A percentile compares a stretch with the other conserved stretches of the same genome.
phyloP scores from a whole-genome alignment of 2,329 filamentous ascomycete species.

The Ophiostoma montium region DNA sequence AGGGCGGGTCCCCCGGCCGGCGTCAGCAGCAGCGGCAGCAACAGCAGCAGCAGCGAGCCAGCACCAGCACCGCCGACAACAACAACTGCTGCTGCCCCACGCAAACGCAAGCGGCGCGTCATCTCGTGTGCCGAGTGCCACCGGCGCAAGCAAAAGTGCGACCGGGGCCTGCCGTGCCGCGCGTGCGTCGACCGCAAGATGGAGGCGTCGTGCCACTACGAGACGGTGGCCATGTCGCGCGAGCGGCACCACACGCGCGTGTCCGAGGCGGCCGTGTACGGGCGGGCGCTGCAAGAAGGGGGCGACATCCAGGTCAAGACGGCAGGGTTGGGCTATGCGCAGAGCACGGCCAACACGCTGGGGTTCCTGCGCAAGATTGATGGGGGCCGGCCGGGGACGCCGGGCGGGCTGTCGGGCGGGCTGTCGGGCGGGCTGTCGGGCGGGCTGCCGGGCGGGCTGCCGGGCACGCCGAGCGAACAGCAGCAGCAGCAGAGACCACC shows the following conservation, averaged over 20 bases:
- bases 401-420: no score
- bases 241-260: conserved; percentile 19
- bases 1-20: not conserved
- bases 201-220: conserved; percentile 41
- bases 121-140: conserved; percentile 53
- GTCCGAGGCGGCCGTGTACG: conserved; percentile 10
- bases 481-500: no score
- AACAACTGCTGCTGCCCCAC: no score
- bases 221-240: conserved; percentile 32
- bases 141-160: conserved; percentile 50
- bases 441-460: no score
- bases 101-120: conserved; percentile 45
- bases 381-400: conserved; percentile 15
- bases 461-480: no score
- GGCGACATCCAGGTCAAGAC: conserved; percentile 27
- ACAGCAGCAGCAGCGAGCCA: not conserved
- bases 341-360: conserved; percentile 36
- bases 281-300: conserved; percentile 13
- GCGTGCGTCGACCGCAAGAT: conserved; percentile 46
- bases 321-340: conserved; percentile 40
- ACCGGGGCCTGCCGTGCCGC: conserved; percentile 43
- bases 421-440: no score
- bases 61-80: no score
- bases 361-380: conserved; percentile 42
- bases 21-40: not conserved